Percentiles rank a stretch among this genome's conserved stretches.
Evolutionary conservation across 2,329 filamentous ascomycete species (phyloP).

Genomic region (Apiospora rasikravindrae): DNA sequence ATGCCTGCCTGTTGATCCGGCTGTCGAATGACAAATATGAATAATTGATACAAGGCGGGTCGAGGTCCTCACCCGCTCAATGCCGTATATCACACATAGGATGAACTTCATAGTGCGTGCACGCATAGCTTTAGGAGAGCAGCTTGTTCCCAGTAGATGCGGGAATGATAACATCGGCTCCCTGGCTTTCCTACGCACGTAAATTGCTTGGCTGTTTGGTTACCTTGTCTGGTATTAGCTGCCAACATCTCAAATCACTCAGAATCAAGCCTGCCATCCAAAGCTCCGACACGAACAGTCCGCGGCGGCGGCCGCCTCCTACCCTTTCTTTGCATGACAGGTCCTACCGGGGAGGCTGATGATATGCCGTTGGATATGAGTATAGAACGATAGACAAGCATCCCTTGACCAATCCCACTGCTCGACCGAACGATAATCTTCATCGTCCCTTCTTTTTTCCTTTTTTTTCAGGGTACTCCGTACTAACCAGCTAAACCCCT

Average conservation of each 20-base stretch:
- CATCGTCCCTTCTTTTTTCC: background rate
- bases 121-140: background rate
- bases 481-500: background rate
- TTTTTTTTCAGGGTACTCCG: background rate
- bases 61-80: background rate
- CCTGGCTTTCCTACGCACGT: background rate
- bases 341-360: background rate
- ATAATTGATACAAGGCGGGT: background rate
- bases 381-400: background rate
- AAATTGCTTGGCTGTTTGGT: background rate
- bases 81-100: slow-evolving; percentile 1
- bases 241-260: background rate
- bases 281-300: background rate
- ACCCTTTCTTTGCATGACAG: background rate
- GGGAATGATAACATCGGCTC: background rate
- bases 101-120: background rate
- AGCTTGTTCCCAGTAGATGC: background rate
- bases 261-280: background rate
- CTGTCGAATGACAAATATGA: background rate
- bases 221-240: background rate
- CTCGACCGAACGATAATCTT: background rate
- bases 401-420: background rate
- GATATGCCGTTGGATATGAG: background rate
- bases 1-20: background rate
- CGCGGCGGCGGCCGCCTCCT: background rate